phyloP scores from a whole-genome alignment of 164 flowering plant species.

The Sextonia rubra region DNA sequence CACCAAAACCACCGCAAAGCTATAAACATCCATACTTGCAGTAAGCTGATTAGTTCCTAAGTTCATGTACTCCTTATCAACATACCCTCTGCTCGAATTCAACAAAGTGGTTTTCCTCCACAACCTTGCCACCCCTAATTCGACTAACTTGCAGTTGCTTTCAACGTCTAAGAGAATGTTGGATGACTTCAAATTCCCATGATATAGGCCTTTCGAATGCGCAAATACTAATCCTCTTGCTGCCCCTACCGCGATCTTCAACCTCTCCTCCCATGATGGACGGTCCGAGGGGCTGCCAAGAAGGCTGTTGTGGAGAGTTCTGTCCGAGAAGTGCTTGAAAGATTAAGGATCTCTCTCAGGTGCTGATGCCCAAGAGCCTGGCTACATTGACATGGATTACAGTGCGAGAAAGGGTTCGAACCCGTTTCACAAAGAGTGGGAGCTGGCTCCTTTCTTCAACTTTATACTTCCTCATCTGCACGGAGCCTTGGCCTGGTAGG shows the following conservation, averaged over 20 bases:
- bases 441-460: not conserved
- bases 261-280: conserved; percentile 22
- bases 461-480: not conserved
- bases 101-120: conserved; percentile 24
- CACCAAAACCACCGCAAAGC: conserved; percentile 58
- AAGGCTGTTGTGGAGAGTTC: not conserved
- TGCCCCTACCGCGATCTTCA: conserved; percentile 24
- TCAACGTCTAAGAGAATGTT: conserved; percentile 29
- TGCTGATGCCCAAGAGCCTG: not conserved
- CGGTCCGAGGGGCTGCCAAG: not conserved
- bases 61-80: conserved; percentile 25
- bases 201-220: conserved; percentile 33
- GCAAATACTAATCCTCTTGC: conserved; percentile 26
- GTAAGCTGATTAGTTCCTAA: conserved; percentile 32
- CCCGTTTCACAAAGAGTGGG: not conserved
- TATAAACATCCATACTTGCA: conserved; percentile 66
- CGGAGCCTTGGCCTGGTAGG: not conserved
- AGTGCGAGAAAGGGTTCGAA: not conserved
- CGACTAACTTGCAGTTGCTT: conserved; percentile 28
- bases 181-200: conserved; percentile 29
- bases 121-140: conserved; percentile 37
- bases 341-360: not conserved
- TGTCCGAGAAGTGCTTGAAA: not conserved
- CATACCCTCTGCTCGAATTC: conserved; percentile 24
- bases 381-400: not conserved